Conservation (phyloP, 106 monocot genomes). For the Agapanthus africanus region DNA sequence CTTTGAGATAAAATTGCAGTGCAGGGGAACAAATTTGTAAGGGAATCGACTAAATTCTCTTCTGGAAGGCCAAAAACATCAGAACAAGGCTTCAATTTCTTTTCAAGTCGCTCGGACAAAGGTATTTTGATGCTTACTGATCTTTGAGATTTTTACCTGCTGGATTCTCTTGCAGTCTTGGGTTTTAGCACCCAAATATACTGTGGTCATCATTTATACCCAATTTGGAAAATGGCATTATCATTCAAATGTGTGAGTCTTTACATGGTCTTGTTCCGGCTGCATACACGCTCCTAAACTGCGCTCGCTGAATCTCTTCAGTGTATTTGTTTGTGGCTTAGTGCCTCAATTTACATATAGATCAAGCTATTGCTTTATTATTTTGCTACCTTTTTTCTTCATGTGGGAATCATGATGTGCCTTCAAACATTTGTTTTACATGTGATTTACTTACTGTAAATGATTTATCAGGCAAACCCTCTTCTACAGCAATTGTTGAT, state of each 20-base stretch:
- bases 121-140: conserved; percentile 17
- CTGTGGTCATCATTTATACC: not conserved
- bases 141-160: no score
- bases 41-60: conserved; percentile 39
- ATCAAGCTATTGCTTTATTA: no score
- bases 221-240: not conserved
- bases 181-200: not conserved
- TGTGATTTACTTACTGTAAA: not conserved
- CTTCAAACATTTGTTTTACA: not conserved
- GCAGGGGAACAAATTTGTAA: conserved; percentile 40
- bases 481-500: conserved; percentile 47
- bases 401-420: not conserved
- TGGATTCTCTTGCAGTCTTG: no score
- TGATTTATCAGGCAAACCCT: conserved; percentile 28
- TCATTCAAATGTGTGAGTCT: no score
- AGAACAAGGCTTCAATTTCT: conserved; percentile 27
- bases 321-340: not conserved
- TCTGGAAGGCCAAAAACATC: conserved; percentile 23
- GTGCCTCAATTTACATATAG: not conserved
- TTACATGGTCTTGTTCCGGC: not conserved
- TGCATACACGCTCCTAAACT: not conserved
- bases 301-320: not conserved
- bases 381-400: no score
- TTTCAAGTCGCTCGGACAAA: conserved; percentile 16
- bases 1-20: conserved; percentile 17